These are phyloP conservation scores for Acanthamoeba royreba DNA, from an alignment of 208 protist genomes.

Conservation along the genomic window DNA sequence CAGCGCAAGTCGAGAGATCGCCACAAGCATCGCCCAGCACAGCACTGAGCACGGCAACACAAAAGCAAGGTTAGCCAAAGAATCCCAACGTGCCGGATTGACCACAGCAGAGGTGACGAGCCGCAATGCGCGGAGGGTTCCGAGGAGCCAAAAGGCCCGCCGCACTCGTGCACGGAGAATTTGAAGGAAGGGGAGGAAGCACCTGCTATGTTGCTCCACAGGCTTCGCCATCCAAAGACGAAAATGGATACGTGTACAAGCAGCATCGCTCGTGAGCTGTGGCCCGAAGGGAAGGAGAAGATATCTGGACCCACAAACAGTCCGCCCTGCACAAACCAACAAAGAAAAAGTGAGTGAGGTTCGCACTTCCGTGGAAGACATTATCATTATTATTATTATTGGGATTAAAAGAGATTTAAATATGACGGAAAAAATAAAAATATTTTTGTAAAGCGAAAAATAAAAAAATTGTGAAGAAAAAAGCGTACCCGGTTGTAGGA, in stretches of 20 bases:
- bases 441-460: neutral
- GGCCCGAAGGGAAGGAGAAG: constrained; percentile 4
- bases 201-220: neutral
- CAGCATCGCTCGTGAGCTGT: constrained; percentile 23
- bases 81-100: too few species aligned
- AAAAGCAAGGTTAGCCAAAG: neutral
- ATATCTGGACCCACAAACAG: neutral
- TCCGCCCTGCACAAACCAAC: too few species aligned
- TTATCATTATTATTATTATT: too few species aligned
- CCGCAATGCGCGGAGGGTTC: neutral
- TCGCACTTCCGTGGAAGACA: too few species aligned
- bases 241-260: neutral
- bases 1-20: neutral
- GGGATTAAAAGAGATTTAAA: too few species aligned
- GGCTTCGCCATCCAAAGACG: neutral
- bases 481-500: neutral
- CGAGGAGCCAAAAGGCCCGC: neutral
- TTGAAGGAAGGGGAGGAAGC: neutral
- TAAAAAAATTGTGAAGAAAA: neutral
- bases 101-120: neutral
- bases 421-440: neutral
- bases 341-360: too few species aligned
- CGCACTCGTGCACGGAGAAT: too few species aligned
- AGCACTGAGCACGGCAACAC: neutral
- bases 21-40: neutral